Base-by-base conservation (phyloP, 352 stramenopile genomes). In the Blastocystis hominis region DNA sequence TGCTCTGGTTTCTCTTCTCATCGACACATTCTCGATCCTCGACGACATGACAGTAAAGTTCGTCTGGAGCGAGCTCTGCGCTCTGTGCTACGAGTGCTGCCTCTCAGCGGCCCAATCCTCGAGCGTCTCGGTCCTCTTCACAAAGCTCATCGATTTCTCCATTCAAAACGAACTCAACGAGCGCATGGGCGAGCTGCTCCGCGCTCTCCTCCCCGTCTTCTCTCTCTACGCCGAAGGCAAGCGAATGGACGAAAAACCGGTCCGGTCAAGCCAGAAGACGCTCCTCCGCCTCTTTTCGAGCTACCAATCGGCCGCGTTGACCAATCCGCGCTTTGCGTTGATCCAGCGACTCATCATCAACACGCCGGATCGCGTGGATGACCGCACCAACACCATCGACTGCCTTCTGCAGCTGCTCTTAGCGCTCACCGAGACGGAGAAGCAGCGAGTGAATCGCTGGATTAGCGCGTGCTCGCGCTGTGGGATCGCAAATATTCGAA, bases 341-440 rank as follows among this genome's bases (percentile, higher is more conserved):
- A 84, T 84, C 46, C 72, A 84, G 20, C 72, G 72, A 55, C 53
- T 84, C 1, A 84, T 84, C 72, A 84, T 84, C 47, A 84, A 84
- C 50, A 56, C 47, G n/a, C 72, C 72, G 10, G 72, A 84, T 69
- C 72, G 72, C 13, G 55, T 68, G 15, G 72, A 84, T 46, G 55
- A 68, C 47, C 72, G 72, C 36, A 47, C 38, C 24, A 84, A 84
- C 47, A 84, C 72, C 20, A 38, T 84, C 13, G 56, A 84, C 6
- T 69, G 72, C 24, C 7, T 84, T 7, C 59, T 84, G 53, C 42
- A 30, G 50, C 50, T 84, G 17, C 53, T 84, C 34, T 44, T 84
- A 13, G 42, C 46, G 9, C 44, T 34, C 6, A 54, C 38, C 34
- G 72, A 84, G 10, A 64, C 40, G 50, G 72, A 84, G 72, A 84